Evolutionary conservation across 1,284 basidiomycete genomes (phyloP), one percentile per base, ranked within the genome.

Genomic region (Cutaneotrichosporon cyanovorans): DNA sequence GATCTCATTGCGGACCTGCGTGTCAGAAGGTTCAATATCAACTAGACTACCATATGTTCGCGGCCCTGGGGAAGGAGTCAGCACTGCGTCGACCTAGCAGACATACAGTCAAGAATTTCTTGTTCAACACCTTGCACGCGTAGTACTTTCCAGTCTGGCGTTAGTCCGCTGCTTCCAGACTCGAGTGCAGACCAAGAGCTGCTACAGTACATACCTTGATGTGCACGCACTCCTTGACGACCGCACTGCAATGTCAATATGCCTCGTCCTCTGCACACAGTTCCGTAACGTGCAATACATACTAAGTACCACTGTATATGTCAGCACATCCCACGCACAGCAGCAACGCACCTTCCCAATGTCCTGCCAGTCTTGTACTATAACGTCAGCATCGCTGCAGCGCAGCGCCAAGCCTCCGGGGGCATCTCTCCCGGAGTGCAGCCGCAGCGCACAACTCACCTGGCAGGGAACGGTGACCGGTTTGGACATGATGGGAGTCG

Each of bases 1-100:
- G 60, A 98, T 98, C 73, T 98, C 93, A 63, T 98, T 98, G 45
- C 93, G 82, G 46, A 96, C 88, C 88, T 92, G 22, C n/a, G 20
- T 32, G 22, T 40, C 25, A 31, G 14, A 15, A 42, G 10, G 9
- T 36, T 22, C 11, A 15, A 9, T 37, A 11, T 19, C 36, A 7
- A 28, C 45, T 28, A 44, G 77, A 50, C 37, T n/a, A 86, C 87
- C 87, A 89, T 87, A 68, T 88, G 81, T 73, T 89, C 87, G 55
- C 87, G 76, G 14, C 87, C 87, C 72, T 88, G 42, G 20, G 3
- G n/a, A n/a, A n/a, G n/a, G 19, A n/a, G 48, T 53, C 48, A 47
- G 37, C 33, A 16, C 15, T 5, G 12, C 5, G 21, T 31, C 40
- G 25, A 7, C 7, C 7, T 15, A 19, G 10, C 18, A 11, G n/a